Evolutionary conservation across 148 eudicot species (phyloP).

Genomic region (Persicaria tinctoria): DNA sequence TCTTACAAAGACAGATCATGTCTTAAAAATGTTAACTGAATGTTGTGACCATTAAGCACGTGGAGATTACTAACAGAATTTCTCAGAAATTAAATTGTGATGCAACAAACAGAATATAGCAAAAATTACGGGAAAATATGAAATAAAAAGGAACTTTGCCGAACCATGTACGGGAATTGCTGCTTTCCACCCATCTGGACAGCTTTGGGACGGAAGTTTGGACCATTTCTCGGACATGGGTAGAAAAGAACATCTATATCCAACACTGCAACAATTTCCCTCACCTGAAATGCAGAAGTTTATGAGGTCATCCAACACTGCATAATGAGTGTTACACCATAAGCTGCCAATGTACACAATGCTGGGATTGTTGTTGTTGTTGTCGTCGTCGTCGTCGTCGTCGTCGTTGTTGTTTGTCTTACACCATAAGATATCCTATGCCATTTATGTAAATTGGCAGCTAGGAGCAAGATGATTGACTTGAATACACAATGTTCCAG

Average conservation of each 20-base stretch:
- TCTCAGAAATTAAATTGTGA: neutral
- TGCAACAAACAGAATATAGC: neutral
- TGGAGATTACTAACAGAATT: neutral
- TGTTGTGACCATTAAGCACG: neutral
- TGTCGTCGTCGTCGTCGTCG: too few species aligned
- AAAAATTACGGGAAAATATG: neutral
- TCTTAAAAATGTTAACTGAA: neutral
- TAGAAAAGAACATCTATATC: constrained; percentile 88
- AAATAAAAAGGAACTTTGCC: constrained; percentile 15
- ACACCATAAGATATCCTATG: neutral
- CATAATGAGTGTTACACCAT: neutral
- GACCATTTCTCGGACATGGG: constrained; percentile 95
- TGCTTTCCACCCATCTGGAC: constrained; percentile 84
- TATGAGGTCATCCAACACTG: neutral
- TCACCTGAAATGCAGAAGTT: constrained; percentile 40
- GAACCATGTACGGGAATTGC: constrained; percentile 93
- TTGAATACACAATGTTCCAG: neutral
- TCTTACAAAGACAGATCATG: neutral
- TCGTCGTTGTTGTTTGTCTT: too few species aligned
- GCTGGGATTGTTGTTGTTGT: too few species aligned
- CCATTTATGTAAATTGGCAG: neutral
- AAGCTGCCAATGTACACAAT: neutral
- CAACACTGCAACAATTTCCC: constrained; percentile 83
- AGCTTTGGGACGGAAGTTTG: constrained; percentile 83
- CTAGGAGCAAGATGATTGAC: neutral